Conservation (phyloP, 345 rosid genomes). For the Schrenkiella parvula region DNA sequence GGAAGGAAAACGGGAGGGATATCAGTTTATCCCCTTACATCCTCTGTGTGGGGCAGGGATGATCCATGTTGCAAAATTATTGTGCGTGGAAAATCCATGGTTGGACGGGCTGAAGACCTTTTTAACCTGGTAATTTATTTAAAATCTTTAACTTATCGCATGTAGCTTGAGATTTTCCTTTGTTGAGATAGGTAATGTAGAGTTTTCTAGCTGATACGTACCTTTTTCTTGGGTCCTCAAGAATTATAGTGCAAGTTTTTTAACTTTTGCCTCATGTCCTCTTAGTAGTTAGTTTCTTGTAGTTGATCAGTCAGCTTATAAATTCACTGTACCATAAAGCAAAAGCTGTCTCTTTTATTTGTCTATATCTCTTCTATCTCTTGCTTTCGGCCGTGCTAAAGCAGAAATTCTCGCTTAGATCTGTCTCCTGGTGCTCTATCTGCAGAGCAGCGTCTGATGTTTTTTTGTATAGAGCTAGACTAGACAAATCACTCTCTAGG, state of each 20-base stretch:
- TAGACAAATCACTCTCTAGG: background rate
- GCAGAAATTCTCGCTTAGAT: background rate
- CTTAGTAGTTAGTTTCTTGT: background rate
- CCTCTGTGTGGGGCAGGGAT: constrained; percentile 68
- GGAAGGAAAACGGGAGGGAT: constrained; percentile 99
- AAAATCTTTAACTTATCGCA: background rate
- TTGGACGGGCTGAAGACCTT: constrained; percentile 2
- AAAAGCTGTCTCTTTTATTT: background rate
- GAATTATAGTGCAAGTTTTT: background rate
- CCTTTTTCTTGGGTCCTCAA: background rate
- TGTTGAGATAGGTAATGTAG: background rate
- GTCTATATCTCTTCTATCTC: background rate
- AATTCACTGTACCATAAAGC: background rate
- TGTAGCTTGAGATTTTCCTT: background rate
- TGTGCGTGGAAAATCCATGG: constrained; percentile 6
- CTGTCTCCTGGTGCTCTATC: background rate
- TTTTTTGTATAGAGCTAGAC: background rate
- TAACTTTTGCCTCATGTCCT: background rate
- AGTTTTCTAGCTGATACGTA: background rate
- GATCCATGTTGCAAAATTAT: constrained; percentile 54
- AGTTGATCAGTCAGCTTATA: background rate
- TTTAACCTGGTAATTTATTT: background rate
- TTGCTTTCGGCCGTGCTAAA: background rate
- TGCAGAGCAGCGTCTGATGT: background rate
- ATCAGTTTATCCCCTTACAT: constrained; percentile 86